phyloP scores from a whole-genome alignment of 441 rosid species.

The Syzygium syzygioides region DNA sequence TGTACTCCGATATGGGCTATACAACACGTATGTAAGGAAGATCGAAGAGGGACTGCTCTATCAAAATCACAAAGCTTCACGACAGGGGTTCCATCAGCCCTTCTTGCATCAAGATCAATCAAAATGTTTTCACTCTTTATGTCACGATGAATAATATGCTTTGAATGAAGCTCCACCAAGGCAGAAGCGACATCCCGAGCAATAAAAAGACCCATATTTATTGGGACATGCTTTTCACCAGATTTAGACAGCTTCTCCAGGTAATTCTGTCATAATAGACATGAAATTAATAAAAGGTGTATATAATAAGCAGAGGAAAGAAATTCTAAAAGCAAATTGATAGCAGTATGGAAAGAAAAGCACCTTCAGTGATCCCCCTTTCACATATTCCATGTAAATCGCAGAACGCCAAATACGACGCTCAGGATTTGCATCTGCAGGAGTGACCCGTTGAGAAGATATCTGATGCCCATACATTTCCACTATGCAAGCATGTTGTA shows the following conservation, averaged over 20 bases:
- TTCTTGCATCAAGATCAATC: slow-evolving; percentile 61
- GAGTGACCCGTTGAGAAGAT: slow-evolving; percentile 60
- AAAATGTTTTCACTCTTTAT: slow-evolving; percentile 90
- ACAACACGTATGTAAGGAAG: slow-evolving; percentile 72
- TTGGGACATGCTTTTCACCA: slow-evolving; percentile 59
- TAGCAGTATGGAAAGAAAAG: neutral
- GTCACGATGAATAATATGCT: slow-evolving; percentile 92
- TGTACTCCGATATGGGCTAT: slow-evolving; percentile 76
- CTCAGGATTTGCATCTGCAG: slow-evolving; percentile 52
- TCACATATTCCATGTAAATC: slow-evolving; percentile 72
- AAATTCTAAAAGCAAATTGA: neutral
- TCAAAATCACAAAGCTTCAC: slow-evolving; percentile 98
- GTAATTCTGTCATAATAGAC: slow-evolving; percentile 43
- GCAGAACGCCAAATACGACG: slow-evolving; percentile 54
- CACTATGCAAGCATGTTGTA: slow-evolving; percentile 80
- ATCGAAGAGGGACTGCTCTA: slow-evolving; percentile 88
- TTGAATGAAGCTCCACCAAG: slow-evolving; percentile 72
- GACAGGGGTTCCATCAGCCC: slow-evolving; percentile 51
- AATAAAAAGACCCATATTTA: slow-evolving; percentile 57
- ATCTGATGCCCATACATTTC: slow-evolving; percentile 87
- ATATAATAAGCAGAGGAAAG: neutral
- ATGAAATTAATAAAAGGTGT: neutral
- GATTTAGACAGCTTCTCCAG: slow-evolving; percentile 57
- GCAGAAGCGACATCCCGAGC: slow-evolving; percentile 80
- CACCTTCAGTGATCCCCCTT: slow-evolving; percentile 90